Evolutionary conservation across 306 rosid species (phyloP).

Genomic region (Phaseolus lunatus): DNA sequence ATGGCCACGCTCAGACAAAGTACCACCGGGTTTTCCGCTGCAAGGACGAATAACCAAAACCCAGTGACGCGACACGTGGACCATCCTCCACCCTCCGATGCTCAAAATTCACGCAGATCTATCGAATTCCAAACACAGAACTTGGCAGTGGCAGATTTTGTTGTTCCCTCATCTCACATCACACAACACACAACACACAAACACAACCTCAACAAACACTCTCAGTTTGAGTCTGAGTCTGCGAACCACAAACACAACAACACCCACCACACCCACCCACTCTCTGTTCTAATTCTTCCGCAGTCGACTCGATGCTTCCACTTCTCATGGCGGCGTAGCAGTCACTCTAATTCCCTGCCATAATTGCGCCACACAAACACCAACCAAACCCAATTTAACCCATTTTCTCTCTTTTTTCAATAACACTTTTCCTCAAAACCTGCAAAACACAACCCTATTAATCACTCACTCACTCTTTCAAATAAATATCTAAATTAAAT

Average conservation of each 20-base stretch:
- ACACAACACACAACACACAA: too few species aligned
- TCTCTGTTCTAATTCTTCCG: constrained; percentile 13
- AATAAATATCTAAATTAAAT: too few species aligned
- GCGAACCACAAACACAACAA: background rate
- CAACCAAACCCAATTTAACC: background rate
- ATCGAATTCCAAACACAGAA: background rate
- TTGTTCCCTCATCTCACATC: constrained; percentile 48
- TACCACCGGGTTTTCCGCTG: constrained; percentile 82
- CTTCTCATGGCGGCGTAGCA: constrained; percentile 99
- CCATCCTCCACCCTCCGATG: background rate
- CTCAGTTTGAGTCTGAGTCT: constrained; percentile 23
- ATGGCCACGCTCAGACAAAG: constrained; percentile 54
- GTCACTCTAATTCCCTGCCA: constrained; percentile 89
- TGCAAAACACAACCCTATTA: constrained; percentile 46
- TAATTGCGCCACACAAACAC: constrained; percentile 57
- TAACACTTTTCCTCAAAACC: constrained; percentile 57
- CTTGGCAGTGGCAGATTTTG: constrained; percentile 49
- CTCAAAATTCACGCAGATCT: background rate
- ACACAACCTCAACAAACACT: background rate
- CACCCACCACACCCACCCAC: background rate
- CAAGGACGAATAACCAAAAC: constrained; percentile 72
- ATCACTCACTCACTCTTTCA: too few species aligned
- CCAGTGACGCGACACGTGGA: constrained; percentile 61
- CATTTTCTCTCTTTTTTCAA: constrained; percentile 15
- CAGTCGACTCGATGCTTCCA: constrained; percentile 66